phyloP scores from a whole-genome alignment of 1,139 yeast species.

The Saccharomycopsis hybrid region DNA sequence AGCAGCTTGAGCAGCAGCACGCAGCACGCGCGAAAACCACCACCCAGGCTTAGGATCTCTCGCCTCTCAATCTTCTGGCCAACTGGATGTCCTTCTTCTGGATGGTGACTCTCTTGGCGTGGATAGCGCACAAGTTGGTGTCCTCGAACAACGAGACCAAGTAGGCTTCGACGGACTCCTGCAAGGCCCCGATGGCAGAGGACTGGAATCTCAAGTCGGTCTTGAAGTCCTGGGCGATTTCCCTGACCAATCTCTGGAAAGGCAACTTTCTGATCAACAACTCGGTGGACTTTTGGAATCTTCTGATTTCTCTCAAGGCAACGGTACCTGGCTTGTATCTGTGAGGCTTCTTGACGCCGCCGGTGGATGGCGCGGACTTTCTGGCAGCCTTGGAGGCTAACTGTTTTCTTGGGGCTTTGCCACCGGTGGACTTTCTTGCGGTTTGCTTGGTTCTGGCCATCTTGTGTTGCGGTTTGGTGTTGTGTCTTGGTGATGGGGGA shows the following conservation, averaged over 20 bases:
- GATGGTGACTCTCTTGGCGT: slow-evolving; percentile 89
- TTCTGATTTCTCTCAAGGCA: slow-evolving; percentile 87
- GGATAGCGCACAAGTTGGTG: slow-evolving; percentile 86
- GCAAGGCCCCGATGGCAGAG: slow-evolving; percentile 85
- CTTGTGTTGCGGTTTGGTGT: no score
- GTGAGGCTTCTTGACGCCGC: slow-evolving; percentile 93
- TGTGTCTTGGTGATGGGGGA: no score
- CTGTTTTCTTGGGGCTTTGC: slow-evolving; percentile 91
- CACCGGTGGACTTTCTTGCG: slow-evolving; percentile 88
- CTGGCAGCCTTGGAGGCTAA: slow-evolving; percentile 89
- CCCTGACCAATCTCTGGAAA: slow-evolving; percentile 87
- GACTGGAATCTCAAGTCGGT: slow-evolving; percentile 87
- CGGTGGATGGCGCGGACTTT: slow-evolving; percentile 81
- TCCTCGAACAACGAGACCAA: slow-evolving; percentile 70
- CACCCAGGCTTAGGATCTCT: slow-evolving; percentile 46
- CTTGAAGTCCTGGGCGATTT: slow-evolving; percentile 86
- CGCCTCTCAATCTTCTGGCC: slow-evolving; percentile 91
- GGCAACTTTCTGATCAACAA: slow-evolving; percentile 82
- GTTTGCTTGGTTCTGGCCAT: slow-evolving; percentile 94
- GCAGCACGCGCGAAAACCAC: no score
- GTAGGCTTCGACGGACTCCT: slow-evolving; percentile 89
- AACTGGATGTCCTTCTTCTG: slow-evolving; percentile 90
- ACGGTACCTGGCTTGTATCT: slow-evolving; percentile 95
- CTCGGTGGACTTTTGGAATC: slow-evolving; percentile 87
- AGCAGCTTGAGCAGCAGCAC: no score